Conservation (phyloP, 805 yeast species). For the Ogataea dorogensis region DNA sequence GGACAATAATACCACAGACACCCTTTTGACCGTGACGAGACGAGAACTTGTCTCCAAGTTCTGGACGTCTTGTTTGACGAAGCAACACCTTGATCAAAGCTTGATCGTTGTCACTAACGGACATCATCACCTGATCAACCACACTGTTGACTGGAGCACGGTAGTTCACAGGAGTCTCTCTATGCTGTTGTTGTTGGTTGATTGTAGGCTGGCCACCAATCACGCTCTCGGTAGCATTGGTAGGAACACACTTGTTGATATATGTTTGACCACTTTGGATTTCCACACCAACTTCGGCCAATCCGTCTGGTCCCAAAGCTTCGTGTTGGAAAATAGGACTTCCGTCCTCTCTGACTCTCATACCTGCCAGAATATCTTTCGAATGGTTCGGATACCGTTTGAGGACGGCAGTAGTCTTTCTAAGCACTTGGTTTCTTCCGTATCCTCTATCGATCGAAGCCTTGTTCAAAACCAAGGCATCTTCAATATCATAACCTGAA, state of each 20-base stretch:
- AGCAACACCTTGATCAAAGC: slow-evolving; percentile 88
- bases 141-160: slow-evolving; percentile 95
- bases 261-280: slow-evolving; percentile 92
- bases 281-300: slow-evolving; percentile 92
- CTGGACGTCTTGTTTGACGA: slow-evolving; percentile 96
- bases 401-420: slow-evolving; percentile 85
- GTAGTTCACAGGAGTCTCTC: slow-evolving; percentile 89
- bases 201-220: slow-evolving; percentile 38
- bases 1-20: slow-evolving; percentile 97
- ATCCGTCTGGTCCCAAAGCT: slow-evolving; percentile 89
- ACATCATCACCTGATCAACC: slow-evolving; percentile 96
- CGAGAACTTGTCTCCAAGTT: slow-evolving; percentile 94
- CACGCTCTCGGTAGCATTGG: slow-evolving; percentile 70
- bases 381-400: slow-evolving; percentile 94
- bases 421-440: slow-evolving; percentile 94
- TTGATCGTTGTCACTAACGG: slow-evolving; percentile 92
- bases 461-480: slow-evolving; percentile 93
- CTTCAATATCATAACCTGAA: slow-evolving; percentile 98
- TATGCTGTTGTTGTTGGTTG: slow-evolving; percentile 48
- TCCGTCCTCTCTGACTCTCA: slow-evolving; percentile 80
- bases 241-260: slow-evolving; percentile 90
- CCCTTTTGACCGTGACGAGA: slow-evolving; percentile 99
- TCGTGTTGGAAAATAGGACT: slow-evolving; percentile 84
- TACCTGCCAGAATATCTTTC: slow-evolving; percentile 86
- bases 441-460: slow-evolving; percentile 94